Conservation (phyloP, 140 eudicot genomes). For the Anethum foeniculum region DNA sequence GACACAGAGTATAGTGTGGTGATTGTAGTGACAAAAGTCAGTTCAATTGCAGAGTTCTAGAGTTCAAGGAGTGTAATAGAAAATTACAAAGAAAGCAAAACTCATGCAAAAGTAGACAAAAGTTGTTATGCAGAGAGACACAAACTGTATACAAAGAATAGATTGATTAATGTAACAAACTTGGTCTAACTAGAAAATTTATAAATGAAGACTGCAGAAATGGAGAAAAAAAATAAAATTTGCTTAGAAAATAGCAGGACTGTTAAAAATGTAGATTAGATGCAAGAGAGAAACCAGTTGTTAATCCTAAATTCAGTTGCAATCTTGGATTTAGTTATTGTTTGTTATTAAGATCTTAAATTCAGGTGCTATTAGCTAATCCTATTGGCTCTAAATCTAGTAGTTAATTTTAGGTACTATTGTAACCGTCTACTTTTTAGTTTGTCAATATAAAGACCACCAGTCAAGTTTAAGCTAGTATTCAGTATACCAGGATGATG, state of each 20-base stretch:
- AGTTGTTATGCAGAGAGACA: background rate
- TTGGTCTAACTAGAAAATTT: background rate
- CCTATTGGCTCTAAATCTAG: background rate
- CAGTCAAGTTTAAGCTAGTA: background rate
- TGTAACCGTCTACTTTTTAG: background rate
- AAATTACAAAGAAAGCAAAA: background rate
- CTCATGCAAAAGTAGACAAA: background rate
- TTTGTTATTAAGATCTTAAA: too few relatives aligned
- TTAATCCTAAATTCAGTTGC: too few relatives aligned
- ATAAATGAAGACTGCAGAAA: background rate
- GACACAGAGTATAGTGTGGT: background rate
- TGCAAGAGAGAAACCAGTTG: background rate
- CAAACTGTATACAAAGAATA: background rate
- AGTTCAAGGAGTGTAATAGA: background rate
- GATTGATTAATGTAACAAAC: background rate
- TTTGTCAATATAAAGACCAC: too few relatives aligned
- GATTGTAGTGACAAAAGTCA: background rate
- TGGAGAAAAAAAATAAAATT: background rate
- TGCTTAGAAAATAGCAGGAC: background rate
- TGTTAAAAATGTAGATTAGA: background rate
- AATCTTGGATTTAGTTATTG: too few relatives aligned
- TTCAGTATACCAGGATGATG: background rate
- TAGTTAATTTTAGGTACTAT: background rate
- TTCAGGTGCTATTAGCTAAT: too few relatives aligned
- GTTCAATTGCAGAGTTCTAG: background rate